phyloP scores from a whole-genome alignment of 2,329 filamentous ascomycete species.

The Thermoascus crustaceus region DNA sequence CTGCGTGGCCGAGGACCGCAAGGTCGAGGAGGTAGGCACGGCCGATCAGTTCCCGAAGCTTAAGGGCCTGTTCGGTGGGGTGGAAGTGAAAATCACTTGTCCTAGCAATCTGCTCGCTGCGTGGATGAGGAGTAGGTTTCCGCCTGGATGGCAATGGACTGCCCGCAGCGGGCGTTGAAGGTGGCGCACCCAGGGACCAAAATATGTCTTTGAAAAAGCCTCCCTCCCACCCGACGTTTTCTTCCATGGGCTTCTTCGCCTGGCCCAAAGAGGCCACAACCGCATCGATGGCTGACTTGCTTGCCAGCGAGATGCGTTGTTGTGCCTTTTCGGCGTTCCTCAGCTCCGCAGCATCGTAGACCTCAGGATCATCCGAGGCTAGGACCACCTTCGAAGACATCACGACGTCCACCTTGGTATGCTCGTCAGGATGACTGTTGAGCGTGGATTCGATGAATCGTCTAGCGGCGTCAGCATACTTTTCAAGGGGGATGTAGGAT shows the following conservation, averaged over 20 bases:
- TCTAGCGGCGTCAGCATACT: conserved; percentile 55
- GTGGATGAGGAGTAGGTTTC: conserved; percentile 7
- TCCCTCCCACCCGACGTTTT: conserved; percentile 77
- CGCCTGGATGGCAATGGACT: conserved; percentile 17
- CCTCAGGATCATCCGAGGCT: conserved; percentile 73
- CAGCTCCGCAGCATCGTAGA: conserved; percentile 61
- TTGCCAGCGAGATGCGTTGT: conserved; percentile 66
- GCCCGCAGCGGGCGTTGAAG: conserved; percentile 29
- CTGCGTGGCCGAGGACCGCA: conserved; percentile 60
- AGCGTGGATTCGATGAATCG: conserved; percentile 44
- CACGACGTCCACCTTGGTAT: conserved; percentile 37
- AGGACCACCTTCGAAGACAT: conserved; percentile 44
- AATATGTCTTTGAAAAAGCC: conserved; percentile 79
- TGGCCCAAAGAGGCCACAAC: conserved; percentile 5
- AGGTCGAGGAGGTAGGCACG: conserved; percentile 77
- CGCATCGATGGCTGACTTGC: conserved; percentile 54
- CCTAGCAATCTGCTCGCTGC: not conserved
- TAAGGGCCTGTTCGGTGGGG: conserved; percentile 43
- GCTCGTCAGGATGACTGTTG: conserved; percentile 10
- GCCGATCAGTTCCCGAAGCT: conserved; percentile 64
- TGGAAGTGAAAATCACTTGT: conserved; percentile 15
- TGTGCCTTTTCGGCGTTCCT: conserved; percentile 53
- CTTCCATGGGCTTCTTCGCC: conserved; percentile 44
- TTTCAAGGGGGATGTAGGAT: conserved; percentile 67
- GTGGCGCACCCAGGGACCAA: conserved; percentile 61